Evolutionary conservation across 2,329 filamentous ascomycete genomes (phyloP).

Genomic region (Venturia carpophila): DNA sequence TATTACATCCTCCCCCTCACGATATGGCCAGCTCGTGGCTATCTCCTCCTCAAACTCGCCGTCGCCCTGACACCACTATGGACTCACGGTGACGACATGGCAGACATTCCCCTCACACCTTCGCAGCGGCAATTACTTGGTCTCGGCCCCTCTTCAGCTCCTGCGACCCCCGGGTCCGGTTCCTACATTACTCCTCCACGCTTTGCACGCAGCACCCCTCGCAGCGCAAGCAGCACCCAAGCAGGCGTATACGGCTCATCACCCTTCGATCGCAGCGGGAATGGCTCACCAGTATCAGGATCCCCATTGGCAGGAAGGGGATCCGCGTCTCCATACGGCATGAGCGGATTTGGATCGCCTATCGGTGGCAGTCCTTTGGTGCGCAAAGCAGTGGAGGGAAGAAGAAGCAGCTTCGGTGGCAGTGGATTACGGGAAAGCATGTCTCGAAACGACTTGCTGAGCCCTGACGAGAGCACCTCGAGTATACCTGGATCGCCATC

Average conservation of each 20-base stretch:
- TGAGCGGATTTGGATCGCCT: constrained; percentile 14
- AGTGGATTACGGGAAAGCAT: constrained; percentile 34
- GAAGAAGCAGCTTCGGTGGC: constrained; percentile 22
- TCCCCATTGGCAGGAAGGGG: constrained; percentile 1
- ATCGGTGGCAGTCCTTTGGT: constrained; percentile 16
- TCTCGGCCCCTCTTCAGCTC: constrained; percentile 57
- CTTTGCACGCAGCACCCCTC: constrained; percentile 68
- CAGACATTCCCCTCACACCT: constrained; percentile 87
- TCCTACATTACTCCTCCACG: constrained; percentile 79
- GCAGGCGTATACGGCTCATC: constrained; percentile 26
- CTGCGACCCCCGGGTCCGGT: constrained; percentile 54
- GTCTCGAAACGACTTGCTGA: constrained; percentile 28
- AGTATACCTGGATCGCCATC: constrained; percentile 38
- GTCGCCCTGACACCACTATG: constrained; percentile 65
- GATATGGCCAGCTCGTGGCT: constrained; percentile 37
- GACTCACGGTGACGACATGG: constrained; percentile 64
- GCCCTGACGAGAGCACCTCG: constrained; percentile 1
- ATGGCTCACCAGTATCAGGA: constrained; percentile 1
- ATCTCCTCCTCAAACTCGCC: constrained; percentile 55
- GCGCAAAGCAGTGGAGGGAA: constrained; percentile 16
- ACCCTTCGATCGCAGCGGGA: constrained; percentile 6
- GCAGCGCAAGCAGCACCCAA: constrained; percentile 48
- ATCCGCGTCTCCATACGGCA: constrained; percentile 12
- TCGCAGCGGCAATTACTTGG: constrained; percentile 79
- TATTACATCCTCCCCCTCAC: constrained; percentile 5